Percentiles rank a stretch among this genome's conserved stretches.
Conservation (phyloP, 257 asterid species). For the Ballota nigra region DNA sequence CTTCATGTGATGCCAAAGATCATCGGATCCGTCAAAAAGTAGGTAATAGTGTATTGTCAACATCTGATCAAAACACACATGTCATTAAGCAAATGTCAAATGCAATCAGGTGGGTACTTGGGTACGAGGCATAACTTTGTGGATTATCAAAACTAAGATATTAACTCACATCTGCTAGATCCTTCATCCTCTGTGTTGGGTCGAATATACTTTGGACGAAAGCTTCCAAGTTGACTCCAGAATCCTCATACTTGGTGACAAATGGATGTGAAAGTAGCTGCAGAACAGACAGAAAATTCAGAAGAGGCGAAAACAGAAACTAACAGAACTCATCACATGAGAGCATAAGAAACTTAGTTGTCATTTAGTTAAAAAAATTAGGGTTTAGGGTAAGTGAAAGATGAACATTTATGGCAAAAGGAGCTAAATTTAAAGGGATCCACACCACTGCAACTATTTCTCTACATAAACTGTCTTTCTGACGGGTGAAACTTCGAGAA, state of each 20-base stretch:
- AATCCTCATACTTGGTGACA: constrained; percentile 55
- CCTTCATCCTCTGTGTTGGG: constrained; percentile 87
- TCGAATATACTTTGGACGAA: constrained; percentile 83
- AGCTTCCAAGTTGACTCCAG: constrained; percentile 67
- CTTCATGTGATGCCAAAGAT: constrained; percentile 88
- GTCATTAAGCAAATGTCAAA: constrained; percentile 10
- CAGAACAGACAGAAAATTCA: constrained; percentile 15
- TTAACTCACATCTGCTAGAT: constrained; percentile 90
- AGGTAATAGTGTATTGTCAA: constrained; percentile 91
- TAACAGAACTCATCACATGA: not conserved
- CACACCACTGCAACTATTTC: too few species aligned
- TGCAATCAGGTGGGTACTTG: too few species aligned
- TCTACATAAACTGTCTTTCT: not conserved
- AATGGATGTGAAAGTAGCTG: constrained; percentile 95
- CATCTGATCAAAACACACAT: constrained; percentile 53
- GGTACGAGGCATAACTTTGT: not conserved
- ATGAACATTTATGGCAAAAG: too few species aligned
- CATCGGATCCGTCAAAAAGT: constrained; percentile 84
- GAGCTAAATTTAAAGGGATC: too few species aligned
- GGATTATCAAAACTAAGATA: constrained; percentile 10
- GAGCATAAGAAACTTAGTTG: not conserved
- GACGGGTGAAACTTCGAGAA: not conserved
- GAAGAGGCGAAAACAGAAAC: not conserved
- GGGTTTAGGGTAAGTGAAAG: too few species aligned
- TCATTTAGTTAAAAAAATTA: not conserved